phyloP scores from a whole-genome alignment of 257 asterid species.

The Petunia secreta region DNA sequence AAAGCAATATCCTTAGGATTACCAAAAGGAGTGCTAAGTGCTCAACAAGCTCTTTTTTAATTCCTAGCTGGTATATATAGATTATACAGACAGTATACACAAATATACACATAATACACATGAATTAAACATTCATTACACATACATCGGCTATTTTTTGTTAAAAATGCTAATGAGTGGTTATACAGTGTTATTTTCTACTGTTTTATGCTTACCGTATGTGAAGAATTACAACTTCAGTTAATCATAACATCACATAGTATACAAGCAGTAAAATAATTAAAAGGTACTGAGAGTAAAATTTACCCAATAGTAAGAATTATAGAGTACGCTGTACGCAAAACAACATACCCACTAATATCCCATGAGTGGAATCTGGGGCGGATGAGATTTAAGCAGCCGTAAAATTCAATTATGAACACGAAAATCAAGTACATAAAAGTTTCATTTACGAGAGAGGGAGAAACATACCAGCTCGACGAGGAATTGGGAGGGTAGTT shows the following conservation, averaged over 20 bases:
- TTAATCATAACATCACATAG: background rate
- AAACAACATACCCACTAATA: no score
- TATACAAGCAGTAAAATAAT: background rate
- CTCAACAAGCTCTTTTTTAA: background rate
- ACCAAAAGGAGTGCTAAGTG: background rate
- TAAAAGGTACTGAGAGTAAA: background rate
- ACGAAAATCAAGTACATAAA: background rate
- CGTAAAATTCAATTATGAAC: background rate
- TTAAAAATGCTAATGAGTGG: no score
- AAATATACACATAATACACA: no score
- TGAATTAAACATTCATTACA: no score
- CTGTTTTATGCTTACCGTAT: background rate
- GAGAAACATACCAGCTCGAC: slow-evolving; percentile 14
- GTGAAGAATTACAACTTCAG: background rate
- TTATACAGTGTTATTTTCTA: no score
- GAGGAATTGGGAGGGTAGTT: background rate
- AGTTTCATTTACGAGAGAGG: background rate
- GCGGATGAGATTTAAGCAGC: background rate
- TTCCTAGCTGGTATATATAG: background rate
- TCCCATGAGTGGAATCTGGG: no score
- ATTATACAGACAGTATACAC: no score
- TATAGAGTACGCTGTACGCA: no score
- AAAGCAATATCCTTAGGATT: background rate
- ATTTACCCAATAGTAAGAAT: background rate
- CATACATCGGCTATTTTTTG: no score